phyloP scores from a whole-genome alignment of 106 monocot species.

The Acorus gramineus region DNA sequence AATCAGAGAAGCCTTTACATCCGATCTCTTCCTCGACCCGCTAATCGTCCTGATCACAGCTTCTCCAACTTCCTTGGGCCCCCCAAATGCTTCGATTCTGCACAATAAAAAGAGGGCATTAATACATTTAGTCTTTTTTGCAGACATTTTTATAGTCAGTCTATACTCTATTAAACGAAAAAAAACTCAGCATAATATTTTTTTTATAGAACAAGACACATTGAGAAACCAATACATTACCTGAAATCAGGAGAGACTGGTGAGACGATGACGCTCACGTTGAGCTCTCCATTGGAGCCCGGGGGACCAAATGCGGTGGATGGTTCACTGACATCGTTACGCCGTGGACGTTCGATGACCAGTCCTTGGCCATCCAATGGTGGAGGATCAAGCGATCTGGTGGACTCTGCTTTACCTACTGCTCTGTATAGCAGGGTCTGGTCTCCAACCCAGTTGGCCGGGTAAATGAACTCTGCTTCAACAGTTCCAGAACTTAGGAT shows the following conservation, averaged over 20 bases:
- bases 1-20: conserved; percentile 46
- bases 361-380: conserved; percentile 16
- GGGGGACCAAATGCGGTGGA: conserved; percentile 74
- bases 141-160: not conserved
- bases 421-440: conserved; percentile 69
- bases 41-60: conserved; percentile 57
- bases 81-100: conserved; percentile 82
- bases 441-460: conserved; percentile 84
- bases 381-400: conserved; percentile 54
- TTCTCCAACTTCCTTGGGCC: conserved; percentile 71
- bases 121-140: not conserved
- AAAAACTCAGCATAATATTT: not conserved
- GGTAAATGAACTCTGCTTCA: conserved; percentile 76
- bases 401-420: conserved; percentile 43
- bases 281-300: conserved; percentile 79
- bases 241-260: conserved; percentile 61
- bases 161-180: not conserved
- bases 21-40: conserved; percentile 22
- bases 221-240: conserved; percentile 13
- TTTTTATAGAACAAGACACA: too few relatives aligned
- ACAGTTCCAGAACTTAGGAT: too few relatives aligned
- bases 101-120: not conserved
- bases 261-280: conserved; percentile 83
- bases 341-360: conserved; percentile 1
- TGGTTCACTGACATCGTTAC: conserved; percentile 30